A percentile compares a stretch with the other conserved stretches of the same genome.
Evolutionary conservation across 371 early-diverging fungal species (phyloP).

Genomic region (Mucor velutinosus): DNA sequence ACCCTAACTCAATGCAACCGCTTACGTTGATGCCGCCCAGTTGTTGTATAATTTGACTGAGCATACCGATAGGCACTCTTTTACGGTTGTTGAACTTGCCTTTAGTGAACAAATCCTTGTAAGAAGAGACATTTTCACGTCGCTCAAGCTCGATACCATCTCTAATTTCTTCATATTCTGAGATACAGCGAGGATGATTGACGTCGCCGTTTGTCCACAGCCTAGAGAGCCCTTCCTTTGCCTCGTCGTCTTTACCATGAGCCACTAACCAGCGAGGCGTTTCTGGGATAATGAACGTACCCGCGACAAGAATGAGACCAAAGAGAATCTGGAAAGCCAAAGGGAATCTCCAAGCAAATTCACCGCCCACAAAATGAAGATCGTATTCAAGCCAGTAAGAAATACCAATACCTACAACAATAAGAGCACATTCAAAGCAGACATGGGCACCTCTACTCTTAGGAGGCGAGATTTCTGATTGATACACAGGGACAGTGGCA

Average conservation of each 20-base stretch:
- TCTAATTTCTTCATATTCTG: constrained; percentile 49
- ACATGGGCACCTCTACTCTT: constrained; percentile 53
- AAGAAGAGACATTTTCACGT: constrained; percentile 45
- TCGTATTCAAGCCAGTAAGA: constrained; percentile 54
- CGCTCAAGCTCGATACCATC: constrained; percentile 53
- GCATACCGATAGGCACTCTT: constrained; percentile 54
- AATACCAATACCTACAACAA: constrained; percentile 37
- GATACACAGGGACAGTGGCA: constrained; percentile 43
- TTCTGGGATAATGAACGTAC: constrained; percentile 30
- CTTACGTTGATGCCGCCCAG: constrained; percentile 48
- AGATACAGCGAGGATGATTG: constrained; percentile 48
- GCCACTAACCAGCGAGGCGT: constrained; percentile 56
- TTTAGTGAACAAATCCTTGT: constrained; percentile 47
- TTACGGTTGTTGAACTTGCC: constrained; percentile 55
- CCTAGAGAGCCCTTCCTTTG: constrained; percentile 38
- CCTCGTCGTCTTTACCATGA: constrained; percentile 47
- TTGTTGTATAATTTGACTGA: constrained; percentile 54
- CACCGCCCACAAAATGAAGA: constrained; percentile 33
- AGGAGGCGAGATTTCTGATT: constrained; percentile 73
- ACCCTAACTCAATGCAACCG: not conserved
- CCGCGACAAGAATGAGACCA: constrained; percentile 25
- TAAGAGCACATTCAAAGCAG: constrained; percentile 39
- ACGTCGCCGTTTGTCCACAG: constrained; percentile 51
- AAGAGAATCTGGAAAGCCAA: constrained; percentile 36
- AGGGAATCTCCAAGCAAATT: constrained; percentile 49